Conservation (phyloP, 306 rosid species). For the Vigna hirtella region DNA sequence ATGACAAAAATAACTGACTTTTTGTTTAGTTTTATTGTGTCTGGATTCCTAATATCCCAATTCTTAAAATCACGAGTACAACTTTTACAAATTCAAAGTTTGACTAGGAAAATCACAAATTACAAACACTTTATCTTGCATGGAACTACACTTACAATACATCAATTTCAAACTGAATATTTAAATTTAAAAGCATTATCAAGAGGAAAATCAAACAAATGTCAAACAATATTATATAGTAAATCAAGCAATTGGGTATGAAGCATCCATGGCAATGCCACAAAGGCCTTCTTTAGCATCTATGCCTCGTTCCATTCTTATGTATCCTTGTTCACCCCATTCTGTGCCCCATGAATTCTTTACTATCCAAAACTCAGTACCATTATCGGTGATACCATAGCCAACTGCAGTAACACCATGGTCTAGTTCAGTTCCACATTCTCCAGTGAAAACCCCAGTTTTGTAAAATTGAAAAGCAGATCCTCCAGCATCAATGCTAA, state of each 20-base stretch:
- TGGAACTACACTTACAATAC: not conserved
- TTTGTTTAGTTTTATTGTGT: too few relatives aligned
- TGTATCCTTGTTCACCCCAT: conserved; percentile 52
- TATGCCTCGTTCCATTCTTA: conserved; percentile 44
- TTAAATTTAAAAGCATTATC: not conserved
- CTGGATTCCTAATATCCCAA: too few relatives aligned
- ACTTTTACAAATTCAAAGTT: too few relatives aligned
- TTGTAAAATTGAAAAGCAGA: conserved; percentile 39
- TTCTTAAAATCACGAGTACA: too few relatives aligned
- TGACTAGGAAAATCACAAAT: too few relatives aligned
- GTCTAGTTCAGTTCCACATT: conserved; percentile 46
- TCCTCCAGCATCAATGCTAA: conserved; percentile 43
- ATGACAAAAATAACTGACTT: too few relatives aligned
- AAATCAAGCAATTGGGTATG: conserved; percentile 33
- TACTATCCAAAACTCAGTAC: conserved; percentile 45
- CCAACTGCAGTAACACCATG: conserved; percentile 52
- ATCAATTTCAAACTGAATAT: too few relatives aligned
- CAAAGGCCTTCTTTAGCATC: conserved; percentile 42
- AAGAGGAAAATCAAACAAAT: not conserved
- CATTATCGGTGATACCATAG: conserved; percentile 42
- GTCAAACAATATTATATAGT: not conserved
- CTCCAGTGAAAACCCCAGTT: conserved; percentile 24
- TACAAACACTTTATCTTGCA: not conserved
- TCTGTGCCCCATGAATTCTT: conserved; percentile 51
- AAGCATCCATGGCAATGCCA: conserved; percentile 48